These are phyloP conservation scores for Pseudogymnoascus sp. DNA, from an alignment of 2,329 filamentous ascomycete genomes.

Conservation along the genomic window DNA sequence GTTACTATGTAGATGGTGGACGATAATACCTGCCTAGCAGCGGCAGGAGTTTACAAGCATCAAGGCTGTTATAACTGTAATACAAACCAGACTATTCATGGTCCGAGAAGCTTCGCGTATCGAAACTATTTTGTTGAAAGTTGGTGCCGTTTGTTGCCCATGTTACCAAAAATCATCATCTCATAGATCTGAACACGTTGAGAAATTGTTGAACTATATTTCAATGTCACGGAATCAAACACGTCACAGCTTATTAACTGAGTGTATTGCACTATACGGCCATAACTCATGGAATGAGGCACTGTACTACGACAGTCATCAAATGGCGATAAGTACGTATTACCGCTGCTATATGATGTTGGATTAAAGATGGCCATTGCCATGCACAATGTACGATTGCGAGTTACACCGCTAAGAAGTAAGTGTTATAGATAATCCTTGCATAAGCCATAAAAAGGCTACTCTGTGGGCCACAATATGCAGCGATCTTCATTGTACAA, in stretches of 20 bases:
- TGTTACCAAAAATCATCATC: not conserved
- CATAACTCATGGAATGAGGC: not conserved
- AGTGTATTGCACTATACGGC: not conserved
- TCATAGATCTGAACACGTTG: not conserved
- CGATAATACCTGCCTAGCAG: not conserved
- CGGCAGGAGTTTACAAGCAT: not conserved
- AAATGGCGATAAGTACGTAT: not conserved
- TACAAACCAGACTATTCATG: not conserved
- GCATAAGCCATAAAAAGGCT: not conserved
- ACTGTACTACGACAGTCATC: not conserved
- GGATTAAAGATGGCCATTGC: not conserved
- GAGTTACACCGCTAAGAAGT: not conserved
- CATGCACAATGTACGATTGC: not conserved
- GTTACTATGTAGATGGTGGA: conserved; percentile 35
- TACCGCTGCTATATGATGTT: not conserved
- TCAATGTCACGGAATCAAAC: not conserved
- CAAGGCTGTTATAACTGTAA: not conserved
- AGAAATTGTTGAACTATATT: not conserved
- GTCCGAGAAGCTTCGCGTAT: not conserved
- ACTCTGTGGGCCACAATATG: not conserved
- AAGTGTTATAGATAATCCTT: not conserved
- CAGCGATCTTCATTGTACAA: not conserved
- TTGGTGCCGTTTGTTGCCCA: not conserved
- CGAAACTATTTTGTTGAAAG: not conserved
- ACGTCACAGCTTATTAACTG: not conserved